Percentiles rank a stretch among this genome's conserved stretches.
phyloP scores from a whole-genome alignment of 768 basidiomycete genomes.

The Amyloporia xantha region DNA sequence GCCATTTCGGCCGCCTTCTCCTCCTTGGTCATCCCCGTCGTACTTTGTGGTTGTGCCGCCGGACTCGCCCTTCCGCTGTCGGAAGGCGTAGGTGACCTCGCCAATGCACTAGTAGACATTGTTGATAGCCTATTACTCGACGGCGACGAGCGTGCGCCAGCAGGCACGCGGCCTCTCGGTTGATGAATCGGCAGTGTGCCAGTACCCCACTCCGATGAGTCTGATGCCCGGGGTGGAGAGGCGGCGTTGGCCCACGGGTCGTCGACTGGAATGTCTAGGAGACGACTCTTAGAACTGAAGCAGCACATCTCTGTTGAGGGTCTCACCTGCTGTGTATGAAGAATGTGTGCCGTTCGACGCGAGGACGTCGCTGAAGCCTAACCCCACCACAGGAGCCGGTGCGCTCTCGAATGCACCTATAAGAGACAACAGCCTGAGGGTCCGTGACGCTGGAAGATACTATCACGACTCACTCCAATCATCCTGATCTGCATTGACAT shows the following conservation, averaged over 20 bases:
- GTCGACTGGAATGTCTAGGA: background rate
- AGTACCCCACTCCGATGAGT: background rate
- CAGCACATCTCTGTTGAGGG: too few relatives aligned
- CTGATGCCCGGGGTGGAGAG: background rate
- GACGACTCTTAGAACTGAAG: too few relatives aligned
- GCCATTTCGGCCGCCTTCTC: constrained; percentile 94
- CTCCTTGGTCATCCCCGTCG: constrained; percentile 67
- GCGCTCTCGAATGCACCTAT: constrained; percentile 29
- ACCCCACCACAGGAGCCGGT: background rate
- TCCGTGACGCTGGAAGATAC: too few relatives aligned
- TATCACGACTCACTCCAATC: constrained; percentile 87
- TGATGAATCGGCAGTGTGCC: background rate
- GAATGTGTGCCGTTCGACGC: background rate
- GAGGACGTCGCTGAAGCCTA: constrained; percentile 1
- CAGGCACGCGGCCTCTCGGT: background rate
- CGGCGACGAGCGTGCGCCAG: background rate
- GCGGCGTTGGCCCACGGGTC: background rate
- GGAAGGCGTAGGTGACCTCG: constrained; percentile 16
- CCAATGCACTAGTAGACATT: background rate
- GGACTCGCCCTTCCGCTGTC: constrained; percentile 13
- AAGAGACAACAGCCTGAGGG: background rate
- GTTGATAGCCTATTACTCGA: background rate
- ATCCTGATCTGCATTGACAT: constrained; percentile 86
- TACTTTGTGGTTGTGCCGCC: constrained; percentile 22
- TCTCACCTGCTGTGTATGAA: background rate